phyloP scores from a whole-genome alignment of 306 rosid genomes.

The Corylus avellana region DNA sequence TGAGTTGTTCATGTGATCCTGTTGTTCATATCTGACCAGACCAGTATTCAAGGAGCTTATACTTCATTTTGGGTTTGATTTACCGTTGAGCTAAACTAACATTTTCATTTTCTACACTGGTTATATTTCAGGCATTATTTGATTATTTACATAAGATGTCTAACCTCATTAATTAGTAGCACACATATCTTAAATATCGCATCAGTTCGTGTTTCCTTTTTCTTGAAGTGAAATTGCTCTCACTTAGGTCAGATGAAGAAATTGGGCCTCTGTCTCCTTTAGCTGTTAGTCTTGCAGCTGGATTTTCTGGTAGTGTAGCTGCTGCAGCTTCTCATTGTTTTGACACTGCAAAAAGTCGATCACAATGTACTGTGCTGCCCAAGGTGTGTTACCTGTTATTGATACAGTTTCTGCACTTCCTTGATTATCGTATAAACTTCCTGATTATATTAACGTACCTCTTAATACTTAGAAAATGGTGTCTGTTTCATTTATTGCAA shows the following conservation, averaged over 20 bases:
- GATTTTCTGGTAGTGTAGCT: slow-evolving; percentile 83
- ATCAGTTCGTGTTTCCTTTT: slow-evolving; percentile 14
- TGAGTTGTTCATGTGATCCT: background rate
- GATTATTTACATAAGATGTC: slow-evolving; percentile 15
- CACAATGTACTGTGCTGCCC: slow-evolving; percentile 72
- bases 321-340: slow-evolving; percentile 96
- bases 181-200: slow-evolving; percentile 14
- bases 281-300: slow-evolving; percentile 75
- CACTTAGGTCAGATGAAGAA: slow-evolving; percentile 69
- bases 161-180: slow-evolving; percentile 8
- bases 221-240: slow-evolving; percentile 33
- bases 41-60: no score
- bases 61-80: background rate
- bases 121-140: background rate
- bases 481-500: background rate
- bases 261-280: slow-evolving; percentile 75
- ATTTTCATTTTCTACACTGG: background rate
- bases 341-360: slow-evolving; percentile 82
- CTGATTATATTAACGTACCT: background rate
- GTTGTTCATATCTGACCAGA: background rate
- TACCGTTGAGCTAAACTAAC: background rate
- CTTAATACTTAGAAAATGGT: background rate
- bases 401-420: slow-evolving; percentile 17
- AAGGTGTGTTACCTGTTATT: slow-evolving; percentile 50
- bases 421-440: slow-evolving; percentile 12